Conservation (phyloP, 2,329 filamentous ascomycete genomes). For the Aspergillus viridinutans region DNA sequence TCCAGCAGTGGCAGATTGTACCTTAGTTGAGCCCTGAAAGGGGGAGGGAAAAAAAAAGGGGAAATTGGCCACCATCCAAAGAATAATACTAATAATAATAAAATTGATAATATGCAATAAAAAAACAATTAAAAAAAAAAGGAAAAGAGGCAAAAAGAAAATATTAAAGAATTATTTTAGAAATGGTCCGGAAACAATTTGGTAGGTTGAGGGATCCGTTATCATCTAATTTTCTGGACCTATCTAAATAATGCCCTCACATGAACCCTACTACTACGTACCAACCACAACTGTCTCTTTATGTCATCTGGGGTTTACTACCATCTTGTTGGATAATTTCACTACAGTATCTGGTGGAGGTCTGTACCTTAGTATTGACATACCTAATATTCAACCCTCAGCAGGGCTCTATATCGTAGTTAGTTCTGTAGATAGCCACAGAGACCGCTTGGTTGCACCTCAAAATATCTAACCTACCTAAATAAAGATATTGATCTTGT, state of each 20-base stretch:
- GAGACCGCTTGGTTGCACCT: neutral
- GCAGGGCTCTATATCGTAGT: no score
- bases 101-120: neutral
- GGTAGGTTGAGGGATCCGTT: neutral
- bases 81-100: neutral
- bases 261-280: no score
- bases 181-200: neutral
- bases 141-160: neutral
- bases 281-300: neutral
- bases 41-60: slow-evolving; percentile 8
- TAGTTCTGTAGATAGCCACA: neutral
- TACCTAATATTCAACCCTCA: neutral
- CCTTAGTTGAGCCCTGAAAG: slow-evolving; percentile 12
- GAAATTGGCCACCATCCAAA: neutral
- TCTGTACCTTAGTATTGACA: neutral
- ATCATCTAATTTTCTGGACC: neutral
- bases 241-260: neutral
- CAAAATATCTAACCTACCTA: neutral
- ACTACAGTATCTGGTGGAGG: neutral
- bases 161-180: neutral
- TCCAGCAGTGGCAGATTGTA: neutral
- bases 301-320: slow-evolving; percentile 9
- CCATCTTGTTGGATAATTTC: slow-evolving; percentile 9
- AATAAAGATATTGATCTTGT: neutral
- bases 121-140: neutral